A percentile compares a stretch with the other conserved stretches of the same genome.
Conservation (phyloP, 768 basidiomycete species). For the Calocybe indica region DNA sequence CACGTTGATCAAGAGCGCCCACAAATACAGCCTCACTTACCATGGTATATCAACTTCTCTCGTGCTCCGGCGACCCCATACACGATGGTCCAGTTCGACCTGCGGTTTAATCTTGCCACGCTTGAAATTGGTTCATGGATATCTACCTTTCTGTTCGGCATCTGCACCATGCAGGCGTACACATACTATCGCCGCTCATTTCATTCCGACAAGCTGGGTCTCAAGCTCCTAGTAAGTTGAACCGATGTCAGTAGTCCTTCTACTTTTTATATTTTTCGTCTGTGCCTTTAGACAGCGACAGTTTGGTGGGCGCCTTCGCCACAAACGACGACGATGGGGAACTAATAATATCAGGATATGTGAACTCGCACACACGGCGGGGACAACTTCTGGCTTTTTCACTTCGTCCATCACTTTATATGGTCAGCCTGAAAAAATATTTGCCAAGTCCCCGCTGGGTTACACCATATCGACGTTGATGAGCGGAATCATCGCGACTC, state of each 20-base stretch:
- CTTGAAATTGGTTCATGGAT: neutral
- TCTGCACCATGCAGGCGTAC: neutral
- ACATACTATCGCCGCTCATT: neutral
- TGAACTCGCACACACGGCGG: neutral
- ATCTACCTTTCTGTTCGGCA: neutral
- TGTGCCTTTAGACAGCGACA: neutral
- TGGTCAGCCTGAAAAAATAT: neutral
- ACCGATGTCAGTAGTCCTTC: no score
- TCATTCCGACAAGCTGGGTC: neutral
- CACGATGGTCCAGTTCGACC: no score
- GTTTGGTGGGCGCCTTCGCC: neutral
- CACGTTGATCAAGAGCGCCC: no score
- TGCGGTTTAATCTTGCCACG: neutral
- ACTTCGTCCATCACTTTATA: neutral
- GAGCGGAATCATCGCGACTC: slow-evolving; percentile 3
- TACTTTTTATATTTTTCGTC: neutral
- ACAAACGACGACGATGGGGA: neutral
- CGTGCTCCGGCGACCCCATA: no score
- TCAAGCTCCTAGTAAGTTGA: neutral
- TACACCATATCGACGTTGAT: neutral
- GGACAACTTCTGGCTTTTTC: neutral
- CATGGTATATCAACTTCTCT: no score
- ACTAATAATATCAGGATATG: neutral
- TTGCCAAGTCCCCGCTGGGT: neutral
- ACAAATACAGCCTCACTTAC: no score